Evolutionary conservation across 768 basidiomycete species (phyloP), one percentile per base, ranked within the genome.

Genomic region (Boletellus ananas): DNA sequence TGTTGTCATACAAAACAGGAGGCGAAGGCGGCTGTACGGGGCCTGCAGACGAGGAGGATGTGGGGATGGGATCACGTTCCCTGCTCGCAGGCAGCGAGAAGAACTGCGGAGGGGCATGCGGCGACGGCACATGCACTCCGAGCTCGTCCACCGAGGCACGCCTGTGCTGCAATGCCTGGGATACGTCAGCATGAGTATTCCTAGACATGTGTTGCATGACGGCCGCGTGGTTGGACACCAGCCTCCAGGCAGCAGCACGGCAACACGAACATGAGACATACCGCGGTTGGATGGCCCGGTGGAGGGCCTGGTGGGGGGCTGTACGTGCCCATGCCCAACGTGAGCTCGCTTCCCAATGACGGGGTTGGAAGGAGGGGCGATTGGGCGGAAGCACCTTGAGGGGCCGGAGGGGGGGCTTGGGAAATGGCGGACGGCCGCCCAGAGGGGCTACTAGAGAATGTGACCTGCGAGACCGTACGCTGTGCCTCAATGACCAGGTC

Each of bases 401-500:
- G 38, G 27, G 47, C 46, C 11, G 36, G 36, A 18, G 45, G 43
- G 18, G 13, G 37, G 0, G 43, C 50, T 39, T 45, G 52, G 36
- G 53, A 33, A 11, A 41, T 21, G 25, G 46, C 29, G 3, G 56
- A 27, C 46, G 37, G n/a, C 17, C 34, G 52, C 31, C 50, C 62
- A 3, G 69, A 59, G 4, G 75, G 72, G n/a, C 70, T 64, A 3
- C 71, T 64, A 4, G 76, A 72, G 47, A 84, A 71, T 7, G 61
- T 55, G 34, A 88, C 78, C 55, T 81, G 79, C 46, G 67, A 70
- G 29, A 87, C 70, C n/a, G 72, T 66, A 25, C 70, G 77, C 48
- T 79, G 69, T 6, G 87, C 85, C 56, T 93, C 88, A 4, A 72
- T 71, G 10, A 87, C 76, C 10, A 87, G 70, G 34, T 73, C 68